Base-by-base conservation (phyloP, 202 grass and related monocot species). In the Zizania palustris region DNA sequence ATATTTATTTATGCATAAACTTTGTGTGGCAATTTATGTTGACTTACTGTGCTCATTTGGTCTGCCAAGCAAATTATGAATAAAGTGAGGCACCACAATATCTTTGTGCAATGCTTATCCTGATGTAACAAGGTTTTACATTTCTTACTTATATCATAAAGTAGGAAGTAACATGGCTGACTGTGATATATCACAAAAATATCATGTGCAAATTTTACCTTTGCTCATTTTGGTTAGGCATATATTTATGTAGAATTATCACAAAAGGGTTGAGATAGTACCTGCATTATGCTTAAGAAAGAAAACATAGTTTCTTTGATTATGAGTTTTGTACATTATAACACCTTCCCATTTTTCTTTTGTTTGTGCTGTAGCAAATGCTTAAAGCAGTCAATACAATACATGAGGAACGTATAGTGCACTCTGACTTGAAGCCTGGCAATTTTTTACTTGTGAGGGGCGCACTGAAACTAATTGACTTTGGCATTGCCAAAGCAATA, bases 401-500 rank as follows among this genome's bases (percentile, higher is more conserved):
- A 71, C 92, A 96, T 54, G 89, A 96, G 36, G 92, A 95, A 63
- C 79, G 90, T 33, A 99, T 96, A 48, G 96, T 96, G 53, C 96
- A 96, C 78, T 99, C 96, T 1, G 92, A 99, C 87, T 77, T 99
- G 80, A 99, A 99, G 72, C 96, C 92, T 44, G 89, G 92, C 34
- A 99, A 96, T 68, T 99, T 99, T 76, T 83, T 99, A 71, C 80
- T 91, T 11, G 92, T 99, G 39, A 88, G 83, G 53, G 96, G 89
- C 13, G 82, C 87, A 2, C 78, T 99, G 54, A 93, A 99, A 82
- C 81, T 99, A 49, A 96, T 96, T 51, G 89, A 99, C 74, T 99
- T 99, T 71, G 92, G 96, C 62, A 96, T 99, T 51, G 96, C 96
- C 42, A 99, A 99, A 90, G 92, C 92, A 56, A 99, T 96, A 91